Evolutionary conservation across 1,284 basidiomycete genomes (phyloP), one percentile per base, ranked within the genome.

Genomic region (Malassezia caprae): DNA sequence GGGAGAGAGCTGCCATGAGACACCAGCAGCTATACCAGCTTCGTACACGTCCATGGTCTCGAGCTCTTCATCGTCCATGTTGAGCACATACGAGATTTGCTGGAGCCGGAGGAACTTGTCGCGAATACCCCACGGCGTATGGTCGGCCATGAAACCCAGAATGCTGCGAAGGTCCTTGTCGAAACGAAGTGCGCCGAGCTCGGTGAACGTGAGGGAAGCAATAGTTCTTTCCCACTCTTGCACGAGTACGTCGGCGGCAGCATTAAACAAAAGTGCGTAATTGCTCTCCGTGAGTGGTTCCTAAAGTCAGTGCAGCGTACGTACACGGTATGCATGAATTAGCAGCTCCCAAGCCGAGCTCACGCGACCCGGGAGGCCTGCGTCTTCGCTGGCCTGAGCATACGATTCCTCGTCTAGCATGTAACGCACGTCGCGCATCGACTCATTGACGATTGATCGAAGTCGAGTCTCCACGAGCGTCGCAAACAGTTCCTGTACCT

Each of bases 151-250:
- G 75, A 87, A 90, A 2, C 83, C 81, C 12, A 83, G 84, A 57
- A 96, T 81, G 2, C 86, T 82, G 31, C 94, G 82, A 35, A 98
- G 77, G 73, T 99, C 94, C 27, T 87, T 83, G 69, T 99, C 94
- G 73, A 96, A 94, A 13, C 90, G 86, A 58, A 98, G 85, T 2
- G 91, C 91, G n/a, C 94, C 94, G 48, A 96, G 82, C 88, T 96
- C 93, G 12, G 87, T 87, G 72, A 88, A 96, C 69, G 82, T 84
- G 75, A 94, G 81, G 2, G 82, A 80, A 67, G 85, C 78, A 21
- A 91, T 79, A 68, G 85, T 82, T 72, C 86, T 88, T 77, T 99
- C 94, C 90, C 91, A 96, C 31, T 90, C 90, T 37, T 87, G 80
- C 15, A 93, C 83, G 24, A 98, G 78, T 1, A 86, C 82, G 69